phyloP scores from a whole-genome alignment of 2,329 filamentous ascomycete species.

The Capronia americana region DNA sequence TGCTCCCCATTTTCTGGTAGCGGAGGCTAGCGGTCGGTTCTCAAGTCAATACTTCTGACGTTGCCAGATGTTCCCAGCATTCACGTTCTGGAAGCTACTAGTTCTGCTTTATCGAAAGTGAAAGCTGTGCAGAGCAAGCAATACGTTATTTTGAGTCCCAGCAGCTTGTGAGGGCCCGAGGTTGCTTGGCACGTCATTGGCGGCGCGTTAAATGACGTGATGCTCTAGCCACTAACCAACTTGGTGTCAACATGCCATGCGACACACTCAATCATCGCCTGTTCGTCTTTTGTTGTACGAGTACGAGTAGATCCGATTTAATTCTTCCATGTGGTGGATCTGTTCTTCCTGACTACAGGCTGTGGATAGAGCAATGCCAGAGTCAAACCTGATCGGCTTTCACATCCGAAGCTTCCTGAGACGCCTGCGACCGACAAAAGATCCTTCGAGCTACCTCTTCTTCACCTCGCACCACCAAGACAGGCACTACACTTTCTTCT shows the following conservation, averaged over 20 bases:
- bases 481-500: no score
- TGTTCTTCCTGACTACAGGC: not conserved
- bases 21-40: not conserved
- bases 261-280: not conserved
- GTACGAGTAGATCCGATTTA: not conserved
- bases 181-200: not conserved
- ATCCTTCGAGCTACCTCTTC: no score
- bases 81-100: not conserved
- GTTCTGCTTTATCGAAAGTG: not conserved
- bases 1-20: not conserved
- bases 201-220: not conserved
- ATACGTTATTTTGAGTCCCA: no score
- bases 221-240: not conserved
- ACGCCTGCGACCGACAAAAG: no score
- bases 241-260: not conserved
- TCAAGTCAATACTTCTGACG: not conserved
- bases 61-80: not conserved
- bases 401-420: no score
- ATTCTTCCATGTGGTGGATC: not conserved
- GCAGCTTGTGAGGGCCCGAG: not conserved
- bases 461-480: no score
- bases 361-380: no score
- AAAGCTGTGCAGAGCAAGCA: no score
- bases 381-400: no score
- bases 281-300: not conserved